Percentiles rank a stretch among this genome's conserved stretches.
Evolutionary conservation across 108 stramenopile species (phyloP).

Genomic region (Pseudonitzschia multiseries): DNA sequence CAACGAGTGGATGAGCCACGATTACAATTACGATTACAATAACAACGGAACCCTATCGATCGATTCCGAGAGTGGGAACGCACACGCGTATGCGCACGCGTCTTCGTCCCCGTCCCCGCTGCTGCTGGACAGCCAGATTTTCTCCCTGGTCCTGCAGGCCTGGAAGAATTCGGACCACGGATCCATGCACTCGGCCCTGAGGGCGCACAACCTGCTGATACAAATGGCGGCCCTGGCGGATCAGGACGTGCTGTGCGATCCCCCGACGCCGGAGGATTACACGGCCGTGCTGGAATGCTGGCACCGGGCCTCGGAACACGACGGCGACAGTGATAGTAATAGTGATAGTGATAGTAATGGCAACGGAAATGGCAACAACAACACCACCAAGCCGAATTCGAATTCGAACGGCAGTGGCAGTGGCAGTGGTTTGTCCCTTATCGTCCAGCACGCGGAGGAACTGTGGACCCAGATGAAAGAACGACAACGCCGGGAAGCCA

Average conservation of each 20-base stretch:
- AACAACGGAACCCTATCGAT: not conserved
- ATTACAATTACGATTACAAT: not conserved
- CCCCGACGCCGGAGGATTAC: constrained; percentile 26
- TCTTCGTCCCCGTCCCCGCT: not conserved
- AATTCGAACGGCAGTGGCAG: not conserved
- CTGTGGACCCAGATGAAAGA: not conserved
- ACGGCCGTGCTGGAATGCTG: constrained; percentile 37
- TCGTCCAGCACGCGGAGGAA: constrained; percentile 7
- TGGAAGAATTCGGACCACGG: constrained; percentile 28
- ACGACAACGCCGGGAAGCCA: constrained; percentile 5
- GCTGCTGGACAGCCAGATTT: constrained; percentile 25
- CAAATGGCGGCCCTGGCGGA: constrained; percentile 30
- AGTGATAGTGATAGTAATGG: too few species aligned
- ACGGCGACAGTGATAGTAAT: too few species aligned
- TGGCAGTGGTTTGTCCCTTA: not conserved
- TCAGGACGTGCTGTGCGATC: constrained; percentile 23
- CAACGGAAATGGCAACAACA: not conserved
- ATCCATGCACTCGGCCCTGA: constrained; percentile 13
- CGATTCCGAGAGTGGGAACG: not conserved
- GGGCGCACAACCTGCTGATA: constrained; percentile 25
- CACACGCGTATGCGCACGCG: too few species aligned
- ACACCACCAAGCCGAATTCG: not conserved
- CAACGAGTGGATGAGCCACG: not conserved
- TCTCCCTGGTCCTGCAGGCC: constrained; percentile 29
- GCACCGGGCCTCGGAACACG: constrained; percentile 2